These are phyloP conservation scores for Lepidium campestre DNA, from an alignment of 441 rosid genomes.

Conservation along the genomic window DNA sequence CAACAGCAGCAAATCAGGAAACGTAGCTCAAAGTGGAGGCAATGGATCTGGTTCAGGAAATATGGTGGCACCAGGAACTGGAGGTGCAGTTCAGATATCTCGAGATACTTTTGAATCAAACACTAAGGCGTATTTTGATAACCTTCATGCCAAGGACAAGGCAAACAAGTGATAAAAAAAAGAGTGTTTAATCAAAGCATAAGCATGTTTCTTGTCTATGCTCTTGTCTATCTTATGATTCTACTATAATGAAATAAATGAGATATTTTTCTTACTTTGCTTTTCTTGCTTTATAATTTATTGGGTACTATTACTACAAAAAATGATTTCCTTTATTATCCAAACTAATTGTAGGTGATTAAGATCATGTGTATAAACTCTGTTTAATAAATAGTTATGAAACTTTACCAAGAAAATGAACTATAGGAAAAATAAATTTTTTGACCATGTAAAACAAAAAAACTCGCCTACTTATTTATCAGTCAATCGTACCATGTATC, in stretches of 20 bases:
- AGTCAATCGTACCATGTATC: too few relatives aligned
- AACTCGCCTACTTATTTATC: too few relatives aligned
- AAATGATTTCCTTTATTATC: too few relatives aligned
- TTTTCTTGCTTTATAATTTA: too few relatives aligned
- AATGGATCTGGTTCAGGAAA: background rate
- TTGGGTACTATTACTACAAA: too few relatives aligned
- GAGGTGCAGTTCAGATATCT: slow-evolving; percentile 5
- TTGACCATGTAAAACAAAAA: too few relatives aligned
- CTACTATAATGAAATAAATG: slow-evolving; percentile 7
- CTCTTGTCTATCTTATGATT: background rate
- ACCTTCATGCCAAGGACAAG: slow-evolving; percentile 17
- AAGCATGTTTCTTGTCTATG: background rate
- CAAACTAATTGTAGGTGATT: too few relatives aligned
- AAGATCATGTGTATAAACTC: too few relatives aligned
- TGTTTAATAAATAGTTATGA: too few relatives aligned
- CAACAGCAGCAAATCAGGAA: background rate
- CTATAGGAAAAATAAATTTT: too few relatives aligned
- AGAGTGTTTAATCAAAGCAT: background rate
- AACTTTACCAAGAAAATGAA: too few relatives aligned
- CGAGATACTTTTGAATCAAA: background rate
- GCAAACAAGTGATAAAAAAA: background rate
- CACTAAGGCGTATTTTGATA: slow-evolving; percentile 1
- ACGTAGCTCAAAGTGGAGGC: background rate
- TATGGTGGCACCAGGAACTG: slow-evolving; percentile 11
- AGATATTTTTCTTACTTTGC: background rate